Evolutionary conservation across 2,329 filamentous ascomycete species (phyloP).

Genomic region (Mollisia scopiformis): DNA sequence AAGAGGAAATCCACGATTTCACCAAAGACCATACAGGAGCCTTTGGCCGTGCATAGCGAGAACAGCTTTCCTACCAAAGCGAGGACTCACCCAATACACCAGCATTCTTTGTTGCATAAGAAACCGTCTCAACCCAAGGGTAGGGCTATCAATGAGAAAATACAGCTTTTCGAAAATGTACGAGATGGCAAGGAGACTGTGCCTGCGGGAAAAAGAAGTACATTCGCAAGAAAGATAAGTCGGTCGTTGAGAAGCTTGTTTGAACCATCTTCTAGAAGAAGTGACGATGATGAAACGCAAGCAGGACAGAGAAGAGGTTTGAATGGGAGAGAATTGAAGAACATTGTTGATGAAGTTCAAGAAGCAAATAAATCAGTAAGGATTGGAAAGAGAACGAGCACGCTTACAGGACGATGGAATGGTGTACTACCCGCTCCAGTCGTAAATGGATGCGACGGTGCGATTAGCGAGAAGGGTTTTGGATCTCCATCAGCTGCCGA

Average conservation of each 20-base stretch:
- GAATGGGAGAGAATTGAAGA: constrained; percentile 13
- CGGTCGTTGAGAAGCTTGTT: constrained; percentile 24
- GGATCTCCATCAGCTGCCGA: constrained; percentile 4
- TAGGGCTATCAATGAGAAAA: constrained; percentile 28
- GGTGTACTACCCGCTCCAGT: background rate
- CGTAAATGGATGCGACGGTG: constrained; percentile 11
- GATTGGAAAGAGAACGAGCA: constrained; percentile 7
- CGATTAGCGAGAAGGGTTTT: constrained; percentile 8
- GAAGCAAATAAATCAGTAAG: background rate
- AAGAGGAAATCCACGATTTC: background rate
- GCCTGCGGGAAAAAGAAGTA: constrained; percentile 11
- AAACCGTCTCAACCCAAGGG: constrained; percentile 15
- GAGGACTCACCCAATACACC: background rate
- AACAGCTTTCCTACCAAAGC: background rate
- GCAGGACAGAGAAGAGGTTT: background rate
- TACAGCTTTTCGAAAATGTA: constrained; percentile 24
- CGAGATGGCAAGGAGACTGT: background rate
- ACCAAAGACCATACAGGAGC: background rate
- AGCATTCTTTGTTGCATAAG: background rate
- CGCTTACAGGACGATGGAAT: constrained; percentile 18
- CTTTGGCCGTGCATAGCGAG: background rate
- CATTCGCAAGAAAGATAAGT: constrained; percentile 17
- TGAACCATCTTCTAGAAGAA: constrained; percentile 17
- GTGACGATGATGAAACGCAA: constrained; percentile 2
- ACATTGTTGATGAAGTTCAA: constrained; percentile 17